phyloP scores from a whole-genome alignment of 2,329 filamentous ascomycete species.

The Periconia sp. region DNA sequence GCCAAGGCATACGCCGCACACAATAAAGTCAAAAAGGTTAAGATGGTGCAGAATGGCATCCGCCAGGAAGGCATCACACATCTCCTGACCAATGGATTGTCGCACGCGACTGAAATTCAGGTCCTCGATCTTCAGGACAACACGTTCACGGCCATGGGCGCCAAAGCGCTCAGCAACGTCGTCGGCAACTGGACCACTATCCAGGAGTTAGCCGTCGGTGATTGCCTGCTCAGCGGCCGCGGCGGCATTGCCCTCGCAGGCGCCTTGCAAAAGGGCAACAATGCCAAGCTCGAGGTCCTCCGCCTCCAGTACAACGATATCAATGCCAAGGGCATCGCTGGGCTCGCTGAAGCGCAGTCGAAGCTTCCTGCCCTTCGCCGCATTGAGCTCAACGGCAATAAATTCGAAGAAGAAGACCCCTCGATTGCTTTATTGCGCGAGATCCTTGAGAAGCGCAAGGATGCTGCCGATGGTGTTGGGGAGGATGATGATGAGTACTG shows the following conservation, averaged over 20 bases:
- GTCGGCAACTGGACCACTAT: conserved; percentile 74
- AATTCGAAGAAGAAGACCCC: conserved; percentile 83
- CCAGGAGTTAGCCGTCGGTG: conserved; percentile 82
- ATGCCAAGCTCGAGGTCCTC: conserved; percentile 76
- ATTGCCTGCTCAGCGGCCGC: conserved; percentile 79
- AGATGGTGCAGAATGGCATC: conserved; percentile 99
- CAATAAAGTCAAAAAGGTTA: conserved; percentile 76
- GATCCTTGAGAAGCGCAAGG: conserved; percentile 72
- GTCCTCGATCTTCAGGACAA: conserved; percentile 95
- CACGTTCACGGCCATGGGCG: conserved; percentile 84
- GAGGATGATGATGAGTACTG: conserved; percentile 59
- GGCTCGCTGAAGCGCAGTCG: conserved; percentile 68
- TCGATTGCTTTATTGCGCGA: conserved; percentile 68
- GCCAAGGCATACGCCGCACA: conserved; percentile 84
- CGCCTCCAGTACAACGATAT: conserved; percentile 95
- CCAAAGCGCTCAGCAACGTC: conserved; percentile 74
- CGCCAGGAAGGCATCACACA: conserved; percentile 87
- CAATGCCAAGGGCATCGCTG: conserved; percentile 71
- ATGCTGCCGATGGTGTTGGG: conserved; percentile 48
- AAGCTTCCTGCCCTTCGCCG: conserved; percentile 76
- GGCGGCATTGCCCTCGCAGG: conserved; percentile 74
- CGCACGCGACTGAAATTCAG: conserved; percentile 67
- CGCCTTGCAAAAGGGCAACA: conserved; percentile 73
- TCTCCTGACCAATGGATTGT: conserved; percentile 77
- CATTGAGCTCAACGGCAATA: conserved; percentile 95